Percentiles rank a stretch among this genome's conserved stretches.
phyloP scores from a whole-genome alignment of 129 eudicot genomes.

The Flaveria linearis region DNA sequence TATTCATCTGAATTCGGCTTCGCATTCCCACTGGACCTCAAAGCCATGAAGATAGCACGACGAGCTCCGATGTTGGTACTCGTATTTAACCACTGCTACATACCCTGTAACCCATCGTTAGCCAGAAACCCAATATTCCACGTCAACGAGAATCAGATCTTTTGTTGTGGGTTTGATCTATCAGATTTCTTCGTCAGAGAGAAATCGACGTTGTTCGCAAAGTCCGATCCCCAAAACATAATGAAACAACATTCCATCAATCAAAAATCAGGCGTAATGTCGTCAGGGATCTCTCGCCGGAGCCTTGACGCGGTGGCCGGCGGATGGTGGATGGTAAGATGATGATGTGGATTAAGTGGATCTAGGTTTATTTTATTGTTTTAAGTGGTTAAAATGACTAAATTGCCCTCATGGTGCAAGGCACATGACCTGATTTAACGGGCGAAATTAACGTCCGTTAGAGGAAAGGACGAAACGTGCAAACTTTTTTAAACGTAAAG shows the following conservation, averaged over 20 bases:
- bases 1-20: no score
- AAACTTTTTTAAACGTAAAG: no score
- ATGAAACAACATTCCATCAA: conserved; percentile 45
- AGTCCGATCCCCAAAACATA: conserved; percentile 26
- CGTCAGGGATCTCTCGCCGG: conserved; percentile 45
- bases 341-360: no score
- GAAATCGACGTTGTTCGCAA: conserved; percentile 42
- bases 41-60: conserved; percentile 74
- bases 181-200: conserved; percentile 78
- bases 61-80: conserved; percentile 81
- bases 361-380: no score
- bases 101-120: conserved; percentile 78
- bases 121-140: conserved; percentile 91
- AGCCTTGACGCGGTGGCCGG: conserved; percentile 56
- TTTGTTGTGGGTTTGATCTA: conserved; percentile 85
- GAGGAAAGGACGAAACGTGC: no score
- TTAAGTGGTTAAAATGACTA: no score
- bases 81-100: conserved; percentile 79
- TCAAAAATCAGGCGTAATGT: conserved; percentile 34
- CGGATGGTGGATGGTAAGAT: no score
- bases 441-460: no score
- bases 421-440: no score
- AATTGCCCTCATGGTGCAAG: no score
- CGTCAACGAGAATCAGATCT: conserved; percentile 77
- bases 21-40: no score